Conservation (phyloP, 2,329 filamentous ascomycete species). For the Penicillium sp. region DNA sequence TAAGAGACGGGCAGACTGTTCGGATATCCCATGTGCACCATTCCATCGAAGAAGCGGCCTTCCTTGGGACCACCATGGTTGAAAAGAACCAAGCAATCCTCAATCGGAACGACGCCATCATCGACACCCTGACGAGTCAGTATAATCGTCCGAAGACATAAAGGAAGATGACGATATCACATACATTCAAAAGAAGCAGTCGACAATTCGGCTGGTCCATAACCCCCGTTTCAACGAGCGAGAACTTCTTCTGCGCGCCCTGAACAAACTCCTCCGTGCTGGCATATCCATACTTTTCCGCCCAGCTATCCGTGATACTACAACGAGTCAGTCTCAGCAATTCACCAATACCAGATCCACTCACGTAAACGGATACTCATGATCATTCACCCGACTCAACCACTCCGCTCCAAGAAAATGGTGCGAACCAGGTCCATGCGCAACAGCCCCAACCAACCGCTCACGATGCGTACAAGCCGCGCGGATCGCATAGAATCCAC, state of each 20-base stretch:
- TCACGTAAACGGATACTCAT: slow-evolving; percentile 60
- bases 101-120: slow-evolving; percentile 63
- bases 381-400: slow-evolving; percentile 57
- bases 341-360: slow-evolving; percentile 12
- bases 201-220: slow-evolving; percentile 52
- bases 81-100: slow-evolving; percentile 60
- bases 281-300: slow-evolving; percentile 57
- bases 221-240: slow-evolving; percentile 55
- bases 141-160: background rate
- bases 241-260: slow-evolving; percentile 56
- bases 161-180: slow-evolving; percentile 12
- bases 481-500: slow-evolving; percentile 63
- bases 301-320: slow-evolving; percentile 51
- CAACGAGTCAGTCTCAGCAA: background rate
- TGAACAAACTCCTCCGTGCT: slow-evolving; percentile 52
- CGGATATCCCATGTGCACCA: slow-evolving; percentile 64
- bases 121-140: slow-evolving; percentile 47
- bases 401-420: slow-evolving; percentile 56
- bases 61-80: slow-evolving; percentile 62
- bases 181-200: slow-evolving; percentile 56
- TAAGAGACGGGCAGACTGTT: slow-evolving; percentile 36
- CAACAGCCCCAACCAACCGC: slow-evolving; percentile 51
- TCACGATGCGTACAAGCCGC: slow-evolving; percentile 61
- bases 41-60: slow-evolving; percentile 54
- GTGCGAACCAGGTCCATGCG: slow-evolving; percentile 59